Percentiles rank a stretch among this genome's conserved stretches.
Evolutionary conservation across 306 rosid genomes (phyloP).

Genomic region (Vicia faba): DNA sequence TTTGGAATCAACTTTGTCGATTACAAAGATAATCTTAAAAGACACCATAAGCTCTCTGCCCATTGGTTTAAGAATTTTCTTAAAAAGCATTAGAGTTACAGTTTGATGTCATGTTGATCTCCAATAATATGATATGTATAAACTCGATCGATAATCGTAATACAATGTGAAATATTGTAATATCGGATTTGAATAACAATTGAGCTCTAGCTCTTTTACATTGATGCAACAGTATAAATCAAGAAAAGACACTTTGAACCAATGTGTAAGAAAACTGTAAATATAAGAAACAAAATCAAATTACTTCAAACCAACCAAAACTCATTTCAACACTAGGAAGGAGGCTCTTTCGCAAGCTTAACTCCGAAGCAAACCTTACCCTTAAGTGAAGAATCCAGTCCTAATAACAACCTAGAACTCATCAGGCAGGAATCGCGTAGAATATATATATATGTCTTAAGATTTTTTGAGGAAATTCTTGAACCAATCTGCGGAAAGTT

Average conservation of each 20-base stretch:
- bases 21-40: slow-evolving; percentile 47
- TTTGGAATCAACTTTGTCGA: slow-evolving; percentile 60
- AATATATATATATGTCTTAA: neutral
- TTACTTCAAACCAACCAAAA: neutral
- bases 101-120: slow-evolving; percentile 10
- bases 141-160: neutral
- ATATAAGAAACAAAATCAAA: neutral
- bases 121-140: neutral
- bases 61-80: slow-evolving; percentile 60
- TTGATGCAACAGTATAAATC: too few relatives aligned
- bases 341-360: too few relatives aligned
- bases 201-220: too few relatives aligned
- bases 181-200: too few relatives aligned
- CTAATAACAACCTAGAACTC: too few relatives aligned
- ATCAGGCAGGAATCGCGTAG: neutral
- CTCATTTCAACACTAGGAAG: neutral
- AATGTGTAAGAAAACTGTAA: neutral
- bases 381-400: too few relatives aligned
- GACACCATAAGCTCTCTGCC: slow-evolving; percentile 58
- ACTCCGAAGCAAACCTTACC: too few relatives aligned
- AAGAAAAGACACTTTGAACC: too few relatives aligned
- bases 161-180: too few relatives aligned
- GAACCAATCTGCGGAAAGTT: slow-evolving; percentile 58
- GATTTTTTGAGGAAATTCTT: slow-evolving; percentile 47
- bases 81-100: slow-evolving; percentile 5